Evolutionary conservation across 176 grass and related monocot species (phyloP).

Genomic region (Ampelocalamus luodianensis): DNA sequence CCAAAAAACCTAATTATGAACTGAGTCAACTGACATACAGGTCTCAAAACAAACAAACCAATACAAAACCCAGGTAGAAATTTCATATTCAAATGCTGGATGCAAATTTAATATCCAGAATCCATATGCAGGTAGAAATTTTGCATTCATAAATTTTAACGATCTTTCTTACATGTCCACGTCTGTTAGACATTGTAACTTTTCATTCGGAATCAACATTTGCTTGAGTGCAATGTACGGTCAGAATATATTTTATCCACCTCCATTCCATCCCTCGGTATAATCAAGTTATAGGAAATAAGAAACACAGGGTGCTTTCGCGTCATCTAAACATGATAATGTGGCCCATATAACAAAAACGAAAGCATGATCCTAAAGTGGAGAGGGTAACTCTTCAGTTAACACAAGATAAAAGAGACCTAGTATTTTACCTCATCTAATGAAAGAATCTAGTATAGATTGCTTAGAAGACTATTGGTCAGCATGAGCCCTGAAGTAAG

Average conservation of each 20-base stretch:
- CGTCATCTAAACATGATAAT: not conserved
- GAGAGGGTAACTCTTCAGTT: slow-evolving; percentile 5
- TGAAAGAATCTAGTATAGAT: slow-evolving; percentile 13
- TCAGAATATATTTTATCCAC: not conserved
- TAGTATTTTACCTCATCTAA: not conserved
- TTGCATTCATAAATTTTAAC: not conserved
- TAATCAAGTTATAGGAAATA: not conserved
- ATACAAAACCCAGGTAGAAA: not conserved
- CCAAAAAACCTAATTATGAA: slow-evolving; percentile 2
- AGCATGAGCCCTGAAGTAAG: not conserved
- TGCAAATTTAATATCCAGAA: not conserved
- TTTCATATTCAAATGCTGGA: not conserved
- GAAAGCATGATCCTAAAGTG: not conserved
- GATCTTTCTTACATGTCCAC: not conserved
- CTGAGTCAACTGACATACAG: slow-evolving; percentile 2
- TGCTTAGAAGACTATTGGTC: slow-evolving; percentile 10
- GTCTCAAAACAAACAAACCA: slow-evolving; percentile 4
- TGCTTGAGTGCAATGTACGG: not conserved
- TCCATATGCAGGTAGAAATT: not conserved
- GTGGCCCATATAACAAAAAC: slow-evolving; percentile 13
- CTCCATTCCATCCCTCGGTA: not conserved
- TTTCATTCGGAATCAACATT: not conserved
- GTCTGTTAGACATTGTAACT: not conserved
- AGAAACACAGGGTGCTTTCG: not conserved
- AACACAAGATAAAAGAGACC: slow-evolving; percentile 7